Evolutionary conservation across 2,329 filamentous ascomycete genomes (phyloP), one percentile per base, ranked within the genome.

Genomic region (Ophiostoma montium): DNA sequence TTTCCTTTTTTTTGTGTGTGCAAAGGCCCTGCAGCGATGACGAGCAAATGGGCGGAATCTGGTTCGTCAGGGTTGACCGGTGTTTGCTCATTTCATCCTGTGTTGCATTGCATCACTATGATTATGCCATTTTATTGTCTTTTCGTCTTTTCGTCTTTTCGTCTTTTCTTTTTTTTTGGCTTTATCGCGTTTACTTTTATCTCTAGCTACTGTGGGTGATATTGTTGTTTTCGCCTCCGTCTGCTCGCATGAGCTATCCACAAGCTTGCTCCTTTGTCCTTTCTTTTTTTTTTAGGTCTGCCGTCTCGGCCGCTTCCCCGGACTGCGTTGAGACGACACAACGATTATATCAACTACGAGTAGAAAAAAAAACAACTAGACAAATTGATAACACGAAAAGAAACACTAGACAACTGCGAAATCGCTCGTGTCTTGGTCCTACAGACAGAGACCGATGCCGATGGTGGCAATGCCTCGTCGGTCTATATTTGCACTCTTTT

Each of bases 221-320:
- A n/a, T n/a, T n/a, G n/a, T n/a, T n/a, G n/a, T 35, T 35, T 21
- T 13, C 33, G 47, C 38, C 36, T 16, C n/a, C n/a, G n/a, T n/a
- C n/a, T n/a, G n/a, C n/a, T n/a, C n/a, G n/a, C n/a, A n/a, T n/a
- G n/a, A n/a, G n/a, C n/a, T n/a, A n/a, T n/a, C n/a, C n/a, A n/a
- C n/a, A n/a, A n/a, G 11, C 11, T 41, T 15, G 19, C 16, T 32
- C n/a, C n/a, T 27, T 32, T 19, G 47, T 27, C 18, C 21, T 38
- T 32, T 35, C 16, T 15, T 47, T 45, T 38, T 32, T 35, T 12
- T n/a, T 19, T 41, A 35, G 35, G 32, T 30, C 9, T 30, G 15
- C 43, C 50, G 46, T 30, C 46, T 46, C 46, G 46, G 50, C 39
- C 39, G 41, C 19, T 49, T 52, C 50, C 43, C 50, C 50, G 49